These are phyloP conservation scores for Acacia crassicarpa DNA, from an alignment of 306 rosid genomes.

Conservation along the genomic window DNA sequence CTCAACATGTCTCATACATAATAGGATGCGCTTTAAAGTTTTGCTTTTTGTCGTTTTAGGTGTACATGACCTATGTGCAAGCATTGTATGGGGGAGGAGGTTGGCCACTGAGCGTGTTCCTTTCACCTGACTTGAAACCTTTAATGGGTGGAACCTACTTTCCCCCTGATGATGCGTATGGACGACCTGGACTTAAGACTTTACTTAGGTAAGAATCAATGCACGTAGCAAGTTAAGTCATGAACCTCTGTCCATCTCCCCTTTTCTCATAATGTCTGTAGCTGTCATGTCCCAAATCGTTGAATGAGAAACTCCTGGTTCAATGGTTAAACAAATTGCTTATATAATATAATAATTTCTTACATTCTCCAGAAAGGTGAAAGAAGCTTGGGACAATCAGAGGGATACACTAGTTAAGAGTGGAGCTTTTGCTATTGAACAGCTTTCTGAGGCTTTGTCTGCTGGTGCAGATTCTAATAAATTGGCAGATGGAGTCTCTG, in stretches of 20 bases:
- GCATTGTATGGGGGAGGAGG: conserved; percentile 98
- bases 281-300: background rate
- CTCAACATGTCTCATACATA: conserved; percentile 13
- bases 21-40: conserved; percentile 22
- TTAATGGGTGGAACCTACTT: conserved; percentile 99
- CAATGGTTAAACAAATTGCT: background rate
- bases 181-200: conserved; percentile 88
- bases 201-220: conserved; percentile 70
- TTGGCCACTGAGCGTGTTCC: conserved; percentile 91
- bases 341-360: conserved; percentile 22
- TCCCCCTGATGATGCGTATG: conserved; percentile 86
- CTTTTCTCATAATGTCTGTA: background rate
- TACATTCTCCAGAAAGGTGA: conserved; percentile 69
- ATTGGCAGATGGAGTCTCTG: conserved; percentile 66
- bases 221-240: conserved; percentile 23
- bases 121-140: conserved; percentile 93
- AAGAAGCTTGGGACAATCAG: conserved; percentile 80
- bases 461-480: conserved; percentile 64
- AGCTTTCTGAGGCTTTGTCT: conserved; percentile 80
- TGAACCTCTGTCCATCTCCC: background rate
- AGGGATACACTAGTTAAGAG: conserved; percentile 82
- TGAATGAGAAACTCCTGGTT: conserved; percentile 14
- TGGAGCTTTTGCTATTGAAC: conserved; percentile 82
- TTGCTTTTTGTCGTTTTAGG: conserved; percentile 46
- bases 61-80: conserved; percentile 96